Evolutionary conservation across 768 basidiomycete species (phyloP).

Genomic region (Cytidiella melzeri): DNA sequence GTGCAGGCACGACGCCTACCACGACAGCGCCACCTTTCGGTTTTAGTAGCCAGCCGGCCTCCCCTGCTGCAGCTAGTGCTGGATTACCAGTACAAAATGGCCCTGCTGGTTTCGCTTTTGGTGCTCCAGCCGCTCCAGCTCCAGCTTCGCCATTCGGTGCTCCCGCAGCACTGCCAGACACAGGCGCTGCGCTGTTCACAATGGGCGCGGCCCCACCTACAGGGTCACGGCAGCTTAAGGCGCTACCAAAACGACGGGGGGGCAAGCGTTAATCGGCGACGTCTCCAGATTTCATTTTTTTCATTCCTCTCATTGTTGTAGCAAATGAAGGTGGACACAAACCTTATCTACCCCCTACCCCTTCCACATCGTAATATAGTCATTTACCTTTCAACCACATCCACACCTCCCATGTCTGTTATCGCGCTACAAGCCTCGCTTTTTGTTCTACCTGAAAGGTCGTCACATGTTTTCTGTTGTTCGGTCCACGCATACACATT

Average conservation of each 20-base stretch:
- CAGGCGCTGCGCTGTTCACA: constrained; percentile 22
- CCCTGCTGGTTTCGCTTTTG: constrained; percentile 20
- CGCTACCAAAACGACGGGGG: constrained; percentile 27
- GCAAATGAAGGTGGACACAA: not conserved
- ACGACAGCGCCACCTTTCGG: constrained; percentile 26
- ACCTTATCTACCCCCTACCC: not conserved
- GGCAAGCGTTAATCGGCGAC: constrained; percentile 20
- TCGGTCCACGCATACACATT: constrained; percentile 6
- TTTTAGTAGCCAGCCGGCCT: constrained; percentile 27
- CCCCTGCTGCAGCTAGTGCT: constrained; percentile 23
- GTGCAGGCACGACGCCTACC: constrained; percentile 17
- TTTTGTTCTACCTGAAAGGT: constrained; percentile 2
- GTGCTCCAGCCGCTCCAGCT: constrained; percentile 14
- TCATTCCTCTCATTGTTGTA: not conserved
- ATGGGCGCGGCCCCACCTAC: constrained; percentile 23
- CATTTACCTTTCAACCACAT: too few species aligned
- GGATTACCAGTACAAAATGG: constrained; percentile 19
- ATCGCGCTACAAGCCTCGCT: too few species aligned
- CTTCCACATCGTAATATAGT: not conserved
- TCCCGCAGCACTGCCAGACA: constrained; percentile 11
- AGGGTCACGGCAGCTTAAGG: constrained; percentile 23
- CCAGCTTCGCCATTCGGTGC: constrained; percentile 22
- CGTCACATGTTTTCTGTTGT: constrained; percentile 9
- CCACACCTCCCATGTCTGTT: too few species aligned
- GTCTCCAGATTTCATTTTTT: not conserved